Evolutionary conservation across 305 asterid species (phyloP).

Genomic region (Fraxinus albicans): DNA sequence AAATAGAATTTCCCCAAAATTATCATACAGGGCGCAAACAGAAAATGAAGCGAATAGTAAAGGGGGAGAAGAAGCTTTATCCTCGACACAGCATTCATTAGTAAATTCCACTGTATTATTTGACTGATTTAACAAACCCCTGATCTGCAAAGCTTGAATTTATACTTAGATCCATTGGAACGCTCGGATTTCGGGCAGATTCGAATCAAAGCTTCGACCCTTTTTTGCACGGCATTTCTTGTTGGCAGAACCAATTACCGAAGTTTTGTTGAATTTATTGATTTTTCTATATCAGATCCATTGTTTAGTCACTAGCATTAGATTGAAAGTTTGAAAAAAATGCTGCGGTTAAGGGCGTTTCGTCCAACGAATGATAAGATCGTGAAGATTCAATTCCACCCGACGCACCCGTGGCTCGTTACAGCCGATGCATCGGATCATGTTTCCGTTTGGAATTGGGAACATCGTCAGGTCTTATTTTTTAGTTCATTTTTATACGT

Average conservation of each 20-base stretch:
- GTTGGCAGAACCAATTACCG: constrained; percentile 3
- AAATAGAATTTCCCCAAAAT: background rate
- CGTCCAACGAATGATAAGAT: constrained; percentile 97
- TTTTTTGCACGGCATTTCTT: background rate
- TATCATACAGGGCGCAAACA: background rate
- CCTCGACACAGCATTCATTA: background rate
- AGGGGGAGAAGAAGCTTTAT: background rate
- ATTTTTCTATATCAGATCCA: constrained; percentile 40
- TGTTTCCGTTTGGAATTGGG: constrained; percentile 99
- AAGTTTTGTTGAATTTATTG: constrained; percentile 18
- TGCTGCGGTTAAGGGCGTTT: constrained; percentile 88
- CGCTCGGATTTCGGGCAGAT: constrained; percentile 21
- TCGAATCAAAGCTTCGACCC: constrained; percentile 23
- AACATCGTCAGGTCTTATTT: constrained; percentile 77
- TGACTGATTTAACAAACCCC: background rate
- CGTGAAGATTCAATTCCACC: constrained; percentile 97
- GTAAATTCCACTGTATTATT: background rate
- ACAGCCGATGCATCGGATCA: constrained; percentile 98
- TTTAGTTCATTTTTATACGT: background rate
- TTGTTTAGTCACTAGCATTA: constrained; percentile 20
- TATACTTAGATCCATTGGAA: constrained; percentile 5
- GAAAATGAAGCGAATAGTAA: background rate
- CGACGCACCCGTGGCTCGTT: constrained; percentile 98
- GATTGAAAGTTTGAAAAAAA: constrained; percentile 28
- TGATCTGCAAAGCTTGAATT: background rate